Evolutionary conservation across 139 green algal genomes (phyloP).

Genomic region (Tetradesmus lagerheimii): DNA sequence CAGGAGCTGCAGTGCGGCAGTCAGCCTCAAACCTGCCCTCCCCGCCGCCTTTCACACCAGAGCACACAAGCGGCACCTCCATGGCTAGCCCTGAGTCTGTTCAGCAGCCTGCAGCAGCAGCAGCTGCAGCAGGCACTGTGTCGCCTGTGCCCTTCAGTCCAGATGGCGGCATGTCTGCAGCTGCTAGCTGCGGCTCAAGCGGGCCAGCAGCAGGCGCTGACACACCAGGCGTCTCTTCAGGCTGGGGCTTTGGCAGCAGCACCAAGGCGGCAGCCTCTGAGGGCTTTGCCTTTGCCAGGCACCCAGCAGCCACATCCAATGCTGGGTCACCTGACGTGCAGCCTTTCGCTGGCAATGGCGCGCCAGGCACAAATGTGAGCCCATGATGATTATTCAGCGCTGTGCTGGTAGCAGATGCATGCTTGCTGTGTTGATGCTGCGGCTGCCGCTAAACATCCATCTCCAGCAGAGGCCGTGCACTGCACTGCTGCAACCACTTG

Average conservation of each 20-base stretch:
- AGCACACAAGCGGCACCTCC: neutral
- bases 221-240: slow-evolving; percentile 30
- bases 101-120: neutral
- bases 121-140: neutral
- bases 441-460: neutral
- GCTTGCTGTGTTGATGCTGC: neutral
- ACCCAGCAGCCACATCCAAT: neutral
- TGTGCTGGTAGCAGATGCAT: neutral
- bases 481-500: neutral
- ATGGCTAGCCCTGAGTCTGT: neutral
- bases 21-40: slow-evolving; percentile 9
- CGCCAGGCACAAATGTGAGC: neutral
- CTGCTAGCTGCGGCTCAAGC: neutral
- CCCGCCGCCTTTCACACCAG: slow-evolving; percentile 31
- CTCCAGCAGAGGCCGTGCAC: too few species aligned
- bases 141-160: slow-evolving; percentile 14
- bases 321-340: slow-evolving; percentile 24
- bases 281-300: slow-evolving; percentile 18
- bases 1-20: slow-evolving; percentile 7
- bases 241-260: slow-evolving; percentile 8
- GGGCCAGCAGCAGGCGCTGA: neutral
- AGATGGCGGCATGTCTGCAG: neutral
- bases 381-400: neutral
- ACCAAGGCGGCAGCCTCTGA: neutral
- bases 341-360: neutral